Evolutionary conservation across 768 basidiomycete genomes (phyloP), one percentile per base, ranked within the genome.

Genomic region (Favolaschia claudopus): DNA sequence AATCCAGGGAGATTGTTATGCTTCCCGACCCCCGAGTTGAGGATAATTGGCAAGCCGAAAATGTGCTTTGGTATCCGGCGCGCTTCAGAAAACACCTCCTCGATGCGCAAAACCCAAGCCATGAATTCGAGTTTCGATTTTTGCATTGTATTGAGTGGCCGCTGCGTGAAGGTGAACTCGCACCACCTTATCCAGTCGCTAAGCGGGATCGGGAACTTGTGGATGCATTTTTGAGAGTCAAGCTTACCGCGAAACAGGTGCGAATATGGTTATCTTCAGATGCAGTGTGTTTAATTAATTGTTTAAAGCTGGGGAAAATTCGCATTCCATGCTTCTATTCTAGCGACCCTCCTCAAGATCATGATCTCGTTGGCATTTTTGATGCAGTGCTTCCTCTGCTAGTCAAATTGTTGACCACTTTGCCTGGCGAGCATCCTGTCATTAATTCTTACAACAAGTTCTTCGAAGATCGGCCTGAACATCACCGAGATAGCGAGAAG

Each of bases 71-170:
- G 54, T 39, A 38, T 47, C 54, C 34, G 3, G 40, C 40, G 17
- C 43, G 24, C n/a, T 46, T 46, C 45, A 28, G n/a, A 8, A 28
- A 29, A 9, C 45, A 45, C 31, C 31, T 12, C 31, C 33, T 34
- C 17, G 3, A 45, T 8, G 32, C 29, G 17, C 14, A 12, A 22
- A 14, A 10, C 12, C 31, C 33, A 36, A 13, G 39, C 13, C 20
- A 31, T 15, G 25, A 38, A n/a, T 55, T 55, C 13, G 44, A 45
- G 37, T 55, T 55, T 29, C 43, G 27, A 14, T 55, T 31, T 29
- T 17, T 47, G 34, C 34, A 37, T 5, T 55, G 54, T 27, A 36
- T 55, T 19, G 25, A 39, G 3, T 55, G 43, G 43, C 44, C 54
- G 4, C 2, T 45, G 13, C 14, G 19, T 17, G 31, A 42, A 48